Base-by-base conservation (phyloP, 23 red algal species). In the Gracilaria domingensis region DNA sequence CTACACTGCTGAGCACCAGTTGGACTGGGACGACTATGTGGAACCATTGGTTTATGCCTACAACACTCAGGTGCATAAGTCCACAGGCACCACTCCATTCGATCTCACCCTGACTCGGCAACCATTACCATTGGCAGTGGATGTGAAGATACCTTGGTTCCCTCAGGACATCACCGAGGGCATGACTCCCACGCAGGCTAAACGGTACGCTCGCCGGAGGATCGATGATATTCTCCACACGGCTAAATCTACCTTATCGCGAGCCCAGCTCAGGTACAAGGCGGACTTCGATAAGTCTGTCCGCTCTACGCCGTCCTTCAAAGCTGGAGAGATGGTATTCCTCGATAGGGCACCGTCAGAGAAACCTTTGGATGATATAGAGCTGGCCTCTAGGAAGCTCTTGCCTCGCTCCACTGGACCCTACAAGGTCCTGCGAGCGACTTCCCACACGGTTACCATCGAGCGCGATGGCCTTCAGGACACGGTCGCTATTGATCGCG, bases 11-110 rank as follows among this genome's bases (percentile, higher is more conserved):
- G 30, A 74, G 25, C 56, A 76, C 51, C 67, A 89, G 35, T 9
- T 33, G 12, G 26, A 77, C 20, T 89, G 86, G 66, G 86, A 89
- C 50, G 45, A 77, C 67, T 76, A 39, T 48, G 65, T 89, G 9
- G 44, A 47, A 45, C 48, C 86, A 26, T 11, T 89, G 29, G 57
- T 42, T 6, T 76, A 76, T 35, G 85, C 64, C 35, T 89, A 79
- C 44, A 89, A 89, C 67, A 79, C 65, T 8, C 85, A 62, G 51
- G 50, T 65, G 11, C 65, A 90, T 26, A 26, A 35, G 20, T 42
- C 70, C 53, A 80, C 86, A 13, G 86, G 32, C 17, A 66, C 75
- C 24, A 66, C 69, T 18, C 86, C 72, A 4, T 80, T 90, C 50
- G 73, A 90, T 37, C 44, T 90, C 8, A 36, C 59, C 23, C 45